phyloP scores from a whole-genome alignment of 2,329 filamentous ascomycete species.

The Coniochaeta sp. region DNA sequence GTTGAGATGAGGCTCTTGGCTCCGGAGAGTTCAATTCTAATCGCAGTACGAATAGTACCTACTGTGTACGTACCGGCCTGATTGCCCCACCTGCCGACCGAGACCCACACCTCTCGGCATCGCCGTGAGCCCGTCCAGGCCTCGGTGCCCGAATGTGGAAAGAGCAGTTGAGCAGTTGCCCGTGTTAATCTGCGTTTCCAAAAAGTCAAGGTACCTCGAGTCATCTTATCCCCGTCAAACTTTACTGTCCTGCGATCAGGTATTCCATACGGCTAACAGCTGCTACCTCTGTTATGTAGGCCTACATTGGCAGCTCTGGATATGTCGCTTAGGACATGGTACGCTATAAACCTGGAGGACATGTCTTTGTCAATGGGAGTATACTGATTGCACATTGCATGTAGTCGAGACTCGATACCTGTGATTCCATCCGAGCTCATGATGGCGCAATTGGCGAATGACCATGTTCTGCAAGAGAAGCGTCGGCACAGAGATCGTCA shows the following conservation, averaged over 20 bases:
- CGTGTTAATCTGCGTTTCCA: background rate
- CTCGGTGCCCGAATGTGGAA: background rate
- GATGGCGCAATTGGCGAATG: slow-evolving; percentile 2
- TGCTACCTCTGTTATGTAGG: too few species aligned
- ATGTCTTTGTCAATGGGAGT: background rate
- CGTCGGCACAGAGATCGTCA: too few species aligned
- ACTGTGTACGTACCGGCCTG: background rate
- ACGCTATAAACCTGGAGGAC: background rate
- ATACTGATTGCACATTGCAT: background rate
- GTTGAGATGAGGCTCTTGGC: background rate
- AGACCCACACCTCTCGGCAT: background rate
- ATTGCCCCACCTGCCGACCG: background rate
- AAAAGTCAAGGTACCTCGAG: too few species aligned
- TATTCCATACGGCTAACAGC: too few species aligned
- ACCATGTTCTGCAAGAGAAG: background rate
- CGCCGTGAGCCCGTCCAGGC: background rate
- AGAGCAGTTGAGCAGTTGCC: background rate
- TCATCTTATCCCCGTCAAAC: too few species aligned
- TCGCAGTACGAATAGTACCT: background rate
- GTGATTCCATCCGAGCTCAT: background rate
- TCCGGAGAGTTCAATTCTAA: background rate
- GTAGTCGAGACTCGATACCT: too few species aligned
- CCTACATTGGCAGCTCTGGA: too few species aligned
- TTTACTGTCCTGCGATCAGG: too few species aligned
- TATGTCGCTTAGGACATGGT: too few species aligned